Conservation (phyloP, 176 grass and related monocot genomes). For the Zizania latifolia region DNA sequence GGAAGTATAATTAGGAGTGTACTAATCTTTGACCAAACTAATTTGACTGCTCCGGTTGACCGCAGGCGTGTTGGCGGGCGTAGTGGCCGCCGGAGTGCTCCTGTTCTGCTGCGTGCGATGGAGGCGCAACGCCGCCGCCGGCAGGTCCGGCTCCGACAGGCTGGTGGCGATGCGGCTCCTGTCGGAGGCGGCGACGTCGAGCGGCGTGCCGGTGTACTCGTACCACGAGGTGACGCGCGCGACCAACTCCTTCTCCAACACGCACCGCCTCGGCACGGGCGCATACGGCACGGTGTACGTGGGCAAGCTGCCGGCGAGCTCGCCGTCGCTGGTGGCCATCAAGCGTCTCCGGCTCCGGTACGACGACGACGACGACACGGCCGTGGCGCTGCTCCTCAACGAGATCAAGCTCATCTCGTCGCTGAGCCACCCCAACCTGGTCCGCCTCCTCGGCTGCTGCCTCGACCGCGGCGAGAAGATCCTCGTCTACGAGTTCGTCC, state of each 20-base stretch:
- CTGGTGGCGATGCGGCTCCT: constrained; percentile 36
- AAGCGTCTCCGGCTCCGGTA: constrained; percentile 58
- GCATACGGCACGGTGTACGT: constrained; percentile 89
- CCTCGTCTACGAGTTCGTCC: constrained; percentile 85
- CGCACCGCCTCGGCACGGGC: constrained; percentile 68
- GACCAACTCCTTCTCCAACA: constrained; percentile 67
- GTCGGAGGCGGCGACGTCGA: constrained; percentile 49
- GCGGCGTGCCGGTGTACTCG: constrained; percentile 64
- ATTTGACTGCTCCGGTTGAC: background rate
- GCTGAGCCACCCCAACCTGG: constrained; percentile 74
- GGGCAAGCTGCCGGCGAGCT: constrained; percentile 44
- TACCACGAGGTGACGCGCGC: constrained; percentile 64
- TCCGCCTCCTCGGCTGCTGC: constrained; percentile 86
- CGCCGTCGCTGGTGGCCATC: constrained; percentile 58
- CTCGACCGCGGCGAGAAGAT: constrained; percentile 81
- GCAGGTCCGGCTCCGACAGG: background rate
- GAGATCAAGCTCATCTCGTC: constrained; percentile 87
- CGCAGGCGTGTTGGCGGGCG: constrained; percentile 33
- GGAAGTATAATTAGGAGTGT: background rate
- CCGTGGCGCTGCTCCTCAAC: constrained; percentile 41
- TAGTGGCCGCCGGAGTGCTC: background rate
- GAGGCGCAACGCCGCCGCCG: background rate
- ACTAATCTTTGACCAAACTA: background rate
- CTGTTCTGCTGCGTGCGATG: constrained; percentile 27
- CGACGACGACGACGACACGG: constrained; percentile 5